Conservation (phyloP, 257 asterid species). For the Fraxinus quadrangulata region DNA sequence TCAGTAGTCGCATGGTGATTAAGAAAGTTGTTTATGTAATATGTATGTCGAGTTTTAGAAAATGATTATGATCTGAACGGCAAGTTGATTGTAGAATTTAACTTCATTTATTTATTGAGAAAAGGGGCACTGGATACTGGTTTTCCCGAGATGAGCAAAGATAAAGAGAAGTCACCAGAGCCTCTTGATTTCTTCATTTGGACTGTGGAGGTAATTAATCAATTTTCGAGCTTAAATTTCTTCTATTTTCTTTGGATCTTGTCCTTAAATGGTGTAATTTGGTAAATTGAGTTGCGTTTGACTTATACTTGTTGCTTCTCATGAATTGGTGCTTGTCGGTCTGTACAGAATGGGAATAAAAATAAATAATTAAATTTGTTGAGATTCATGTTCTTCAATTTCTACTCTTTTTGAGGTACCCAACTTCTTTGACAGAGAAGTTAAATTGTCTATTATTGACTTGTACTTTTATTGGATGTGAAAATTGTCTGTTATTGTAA, state of each 20-base stretch:
- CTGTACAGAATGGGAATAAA: neutral
- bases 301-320: neutral
- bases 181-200: slow-evolving; percentile 91
- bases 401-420: neutral
- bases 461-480: neutral
- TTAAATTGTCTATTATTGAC: neutral
- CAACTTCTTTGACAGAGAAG: neutral
- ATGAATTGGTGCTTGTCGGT: neutral
- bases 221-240: neutral
- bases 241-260: slow-evolving; percentile 1
- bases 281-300: slow-evolving; percentile 2
- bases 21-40: slow-evolving; percentile 23
- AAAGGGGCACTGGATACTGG: slow-evolving; percentile 20
- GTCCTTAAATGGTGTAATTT: neutral
- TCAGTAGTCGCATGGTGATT: slow-evolving; percentile 23
- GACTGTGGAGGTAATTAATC: slow-evolving; percentile 75
- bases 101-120: slow-evolving; percentile 20
- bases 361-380: neutral
- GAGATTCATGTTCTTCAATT: neutral
- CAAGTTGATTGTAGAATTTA: slow-evolving; percentile 23
- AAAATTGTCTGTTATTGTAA: neutral
- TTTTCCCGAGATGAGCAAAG: slow-evolving; percentile 58
- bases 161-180: slow-evolving; percentile 74
- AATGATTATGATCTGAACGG: slow-evolving; percentile 32
- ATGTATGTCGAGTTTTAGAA: slow-evolving; percentile 3